Base-by-base conservation (phyloP, 768 basidiomycete genomes). In the Russula brevipes region DNA sequence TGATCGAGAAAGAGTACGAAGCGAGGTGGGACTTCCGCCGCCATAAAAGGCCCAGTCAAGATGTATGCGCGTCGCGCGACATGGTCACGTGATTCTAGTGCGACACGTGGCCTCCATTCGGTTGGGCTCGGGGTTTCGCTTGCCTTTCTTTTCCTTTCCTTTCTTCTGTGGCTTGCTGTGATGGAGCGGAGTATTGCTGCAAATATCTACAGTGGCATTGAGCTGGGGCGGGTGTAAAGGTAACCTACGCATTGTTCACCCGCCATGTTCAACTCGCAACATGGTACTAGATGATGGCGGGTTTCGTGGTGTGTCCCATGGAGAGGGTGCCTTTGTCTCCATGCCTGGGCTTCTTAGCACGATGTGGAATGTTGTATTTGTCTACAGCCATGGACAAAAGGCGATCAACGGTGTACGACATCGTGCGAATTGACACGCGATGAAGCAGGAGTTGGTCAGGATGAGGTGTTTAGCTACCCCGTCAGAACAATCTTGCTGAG, bases 381-480 rank as follows among this genome's bases (percentile, higher is more conserved):
- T 63, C 33, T n/a, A 46, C 50, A 16, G 10, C 17, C 31, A 46
- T 54, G 47, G 51, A 63, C 52, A 59, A 59, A 45, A 54, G 33
- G 24, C 17, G 24, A 30, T 45, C 6, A n/a, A 51, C 46, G 44
- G 45, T 33, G 62, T 36, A 36, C 41, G 35, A 47, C 7, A 50
- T 64, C 61, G 67, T 68, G 61, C 58, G 67, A 68, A 66, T n/a
- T 52, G 51, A 61, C 60, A 65, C 65, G 65, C 60, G 60, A 59
- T 44, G 52, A 39, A 38, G 55, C 17, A 24, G 52, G 41, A 39
- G 64, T 60, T 35, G 49, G 44, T 46, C 46, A 44, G n/a, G 36
- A 51, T 10, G 49, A 45, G 36, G 31, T 53, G 30, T 33, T 36
- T 36, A 38, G 1, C 4, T 16, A 42, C 56, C 50, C 24, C 57